Conservation (phyloP, 2,329 filamentous ascomycete species). For the Immersiporthe knoxdaviesiana region DNA sequence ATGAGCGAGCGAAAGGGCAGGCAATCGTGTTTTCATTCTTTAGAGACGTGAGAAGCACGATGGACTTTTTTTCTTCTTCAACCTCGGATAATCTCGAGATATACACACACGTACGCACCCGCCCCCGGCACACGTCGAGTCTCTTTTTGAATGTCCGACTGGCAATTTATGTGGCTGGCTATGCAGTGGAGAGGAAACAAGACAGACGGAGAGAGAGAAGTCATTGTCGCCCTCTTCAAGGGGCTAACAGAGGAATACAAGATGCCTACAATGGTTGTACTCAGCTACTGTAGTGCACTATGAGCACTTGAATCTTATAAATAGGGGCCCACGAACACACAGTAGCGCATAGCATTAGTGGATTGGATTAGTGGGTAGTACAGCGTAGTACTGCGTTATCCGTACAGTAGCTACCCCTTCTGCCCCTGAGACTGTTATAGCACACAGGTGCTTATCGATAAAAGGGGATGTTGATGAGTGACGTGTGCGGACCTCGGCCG, state of each 20-base stretch:
- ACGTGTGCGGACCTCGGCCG: slow-evolving; percentile 26
- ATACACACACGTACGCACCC: not conserved
- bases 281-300: not conserved
- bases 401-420: not conserved
- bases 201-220: not conserved
- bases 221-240: not conserved
- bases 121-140: not conserved
- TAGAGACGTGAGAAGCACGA: not conserved
- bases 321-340: not conserved
- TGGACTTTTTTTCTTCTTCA: not conserved
- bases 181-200: not conserved
- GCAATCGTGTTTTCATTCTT: slow-evolving; percentile 3
- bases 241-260: not conserved
- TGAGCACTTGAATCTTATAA: not conserved
- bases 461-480: slow-evolving; percentile 7
- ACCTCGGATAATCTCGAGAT: not conserved
- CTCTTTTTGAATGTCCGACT: not conserved
- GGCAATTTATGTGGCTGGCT: not conserved
- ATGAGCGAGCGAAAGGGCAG: not conserved
- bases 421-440: slow-evolving; percentile 2
- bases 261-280: not conserved
- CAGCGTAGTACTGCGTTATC: too few relatives aligned
- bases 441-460: slow-evolving; percentile 23
- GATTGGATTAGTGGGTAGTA: not conserved
- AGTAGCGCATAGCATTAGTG: not conserved